These are phyloP conservation scores for Neurospora sp. DNA, from an alignment of 495 filamentous ascomycete genomes.

Conservation along the genomic window DNA sequence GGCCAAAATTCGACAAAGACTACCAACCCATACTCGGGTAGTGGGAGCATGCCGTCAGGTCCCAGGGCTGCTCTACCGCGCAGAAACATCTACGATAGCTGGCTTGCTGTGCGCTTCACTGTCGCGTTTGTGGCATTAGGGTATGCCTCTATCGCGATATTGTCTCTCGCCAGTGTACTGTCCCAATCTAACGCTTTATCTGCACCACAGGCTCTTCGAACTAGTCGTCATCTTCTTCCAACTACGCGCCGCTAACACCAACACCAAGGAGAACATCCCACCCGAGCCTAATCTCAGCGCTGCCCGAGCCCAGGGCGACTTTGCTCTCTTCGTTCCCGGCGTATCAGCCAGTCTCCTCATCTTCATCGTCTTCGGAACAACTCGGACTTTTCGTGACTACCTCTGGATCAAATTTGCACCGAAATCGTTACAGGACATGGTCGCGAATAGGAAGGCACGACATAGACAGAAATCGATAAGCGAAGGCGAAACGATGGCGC, in stretches of 20 bases:
- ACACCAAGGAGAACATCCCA: slow-evolving; percentile 22
- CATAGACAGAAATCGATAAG: not conserved
- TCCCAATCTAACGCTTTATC: not conserved
- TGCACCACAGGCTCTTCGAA: slow-evolving; percentile 23
- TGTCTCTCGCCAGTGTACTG: too few relatives aligned
- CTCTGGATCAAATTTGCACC: slow-evolving; percentile 8
- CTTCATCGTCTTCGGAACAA: slow-evolving; percentile 35
- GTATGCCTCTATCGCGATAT: slow-evolving; percentile 2
- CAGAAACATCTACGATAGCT: slow-evolving; percentile 36
- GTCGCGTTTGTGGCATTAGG: slow-evolving; percentile 36
- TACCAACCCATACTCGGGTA: not conserved
- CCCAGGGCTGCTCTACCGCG: slow-evolving; percentile 1
- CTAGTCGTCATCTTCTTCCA: slow-evolving; percentile 33
- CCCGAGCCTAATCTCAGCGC: slow-evolving; percentile 25
- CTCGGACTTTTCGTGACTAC: slow-evolving; percentile 25
- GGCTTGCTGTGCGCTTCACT: slow-evolving; percentile 36
- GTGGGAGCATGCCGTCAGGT: not conserved
- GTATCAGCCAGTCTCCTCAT: slow-evolving; percentile 28
- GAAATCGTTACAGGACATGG: not conserved
- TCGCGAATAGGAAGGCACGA: not conserved
- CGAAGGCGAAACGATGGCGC: not conserved
- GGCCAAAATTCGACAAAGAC: slow-evolving; percentile 13
- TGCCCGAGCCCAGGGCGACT: slow-evolving; percentile 26
- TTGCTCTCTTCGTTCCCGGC: slow-evolving; percentile 34
- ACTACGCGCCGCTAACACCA: slow-evolving; percentile 25